phyloP scores from a whole-genome alignment of 305 asterid genomes.

The Fraxinus nigra region DNA sequence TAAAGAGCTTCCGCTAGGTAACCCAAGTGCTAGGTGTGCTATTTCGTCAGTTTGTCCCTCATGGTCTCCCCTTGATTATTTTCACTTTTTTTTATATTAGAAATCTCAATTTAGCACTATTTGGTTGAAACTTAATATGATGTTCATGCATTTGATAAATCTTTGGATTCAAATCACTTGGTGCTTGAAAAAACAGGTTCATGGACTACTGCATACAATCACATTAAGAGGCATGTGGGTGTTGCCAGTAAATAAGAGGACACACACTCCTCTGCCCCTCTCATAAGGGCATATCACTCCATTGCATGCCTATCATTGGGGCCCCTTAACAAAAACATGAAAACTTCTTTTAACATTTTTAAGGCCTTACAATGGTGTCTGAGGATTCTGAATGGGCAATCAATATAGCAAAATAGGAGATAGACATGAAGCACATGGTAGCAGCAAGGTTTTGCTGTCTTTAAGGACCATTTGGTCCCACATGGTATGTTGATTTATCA shows the following conservation, averaged over 20 bases:
- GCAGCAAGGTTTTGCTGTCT: not conserved
- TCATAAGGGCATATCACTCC: conserved; percentile 11
- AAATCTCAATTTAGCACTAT: not conserved
- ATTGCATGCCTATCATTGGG: not conserved
- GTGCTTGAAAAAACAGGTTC: not conserved
- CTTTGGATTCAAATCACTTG: not conserved
- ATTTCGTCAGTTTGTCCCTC: not conserved
- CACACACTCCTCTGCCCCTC: conserved; percentile 6
- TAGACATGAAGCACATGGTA: conserved; percentile 14
- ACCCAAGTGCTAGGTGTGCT: not conserved
- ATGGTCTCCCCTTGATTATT: not conserved
- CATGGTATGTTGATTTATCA: not conserved
- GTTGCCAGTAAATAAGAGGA: not conserved
- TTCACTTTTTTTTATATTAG: not conserved
- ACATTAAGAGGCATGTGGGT: conserved; percentile 18
- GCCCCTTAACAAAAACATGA: conserved; percentile 13
- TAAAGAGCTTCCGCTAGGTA: not conserved
- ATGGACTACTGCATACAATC: conserved; percentile 14
- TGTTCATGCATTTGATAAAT: not conserved
- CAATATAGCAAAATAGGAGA: not conserved
- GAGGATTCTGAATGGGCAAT: not conserved
- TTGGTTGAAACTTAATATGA: not conserved
- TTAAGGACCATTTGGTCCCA: conserved; percentile 5
- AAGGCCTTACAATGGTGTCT: conserved; percentile 1
- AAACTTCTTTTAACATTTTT: not conserved